Evolutionary conservation across 2,329 filamentous ascomycete genomes (phyloP).

Genomic region (Cladosporium sphaerospermum): DNA sequence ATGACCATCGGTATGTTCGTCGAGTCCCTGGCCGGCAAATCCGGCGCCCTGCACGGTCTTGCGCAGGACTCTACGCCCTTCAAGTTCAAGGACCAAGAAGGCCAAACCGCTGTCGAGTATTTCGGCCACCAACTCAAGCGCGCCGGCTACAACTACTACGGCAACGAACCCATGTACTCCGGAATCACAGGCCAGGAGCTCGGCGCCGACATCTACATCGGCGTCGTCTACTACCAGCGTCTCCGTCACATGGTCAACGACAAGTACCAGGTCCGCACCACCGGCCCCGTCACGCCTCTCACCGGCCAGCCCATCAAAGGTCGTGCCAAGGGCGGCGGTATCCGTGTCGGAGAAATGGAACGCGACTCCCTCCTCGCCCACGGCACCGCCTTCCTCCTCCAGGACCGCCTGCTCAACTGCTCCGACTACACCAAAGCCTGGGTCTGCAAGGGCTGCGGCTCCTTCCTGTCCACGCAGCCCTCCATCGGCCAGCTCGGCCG

Average conservation of each 20-base stretch:
- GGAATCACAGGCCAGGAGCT: constrained; percentile 95
- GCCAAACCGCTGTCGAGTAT: constrained; percentile 85
- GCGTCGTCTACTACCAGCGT: constrained; percentile 96
- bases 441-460: constrained; percentile 84
- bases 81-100: constrained; percentile 70
- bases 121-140: constrained; percentile 94
- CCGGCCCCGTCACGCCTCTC: constrained; percentile 80
- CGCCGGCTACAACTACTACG: constrained; percentile 96
- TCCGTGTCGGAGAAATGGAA: constrained; percentile 99
- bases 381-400: constrained; percentile 87
- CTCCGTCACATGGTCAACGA: constrained; percentile 99
- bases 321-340: constrained; percentile 91
- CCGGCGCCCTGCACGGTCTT: constrained; percentile 88
- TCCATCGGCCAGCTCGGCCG: constrained; percentile 49
- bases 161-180: constrained; percentile 97
- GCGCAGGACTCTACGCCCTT: constrained; percentile 95
- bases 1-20: constrained; percentile 99
- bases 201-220: constrained; percentile 90
- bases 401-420: constrained; percentile 95
- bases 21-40: constrained; percentile 92
- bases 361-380: constrained; percentile 91
- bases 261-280: constrained; percentile 97
- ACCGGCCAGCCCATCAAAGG: constrained; percentile 98
- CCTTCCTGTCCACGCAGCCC: constrained; percentile 81
- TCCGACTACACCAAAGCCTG: constrained; percentile 86